Conservation (phyloP, 768 basidiomycete species). For the Nidularia pulvinata region DNA sequence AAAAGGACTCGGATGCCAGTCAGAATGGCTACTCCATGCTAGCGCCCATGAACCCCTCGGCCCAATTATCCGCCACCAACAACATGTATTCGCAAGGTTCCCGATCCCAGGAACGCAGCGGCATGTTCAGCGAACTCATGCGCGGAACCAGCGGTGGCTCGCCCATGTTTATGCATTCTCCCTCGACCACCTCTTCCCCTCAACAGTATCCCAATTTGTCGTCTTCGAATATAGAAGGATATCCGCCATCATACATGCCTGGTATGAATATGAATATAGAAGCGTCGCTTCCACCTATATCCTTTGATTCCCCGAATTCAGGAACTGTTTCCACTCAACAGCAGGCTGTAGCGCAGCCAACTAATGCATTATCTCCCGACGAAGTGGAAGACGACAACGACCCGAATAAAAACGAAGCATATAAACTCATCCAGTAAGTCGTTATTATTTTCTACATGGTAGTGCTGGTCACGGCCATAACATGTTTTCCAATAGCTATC, state of each 20-base stretch:
- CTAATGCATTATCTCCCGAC: constrained; percentile 30
- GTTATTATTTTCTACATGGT: no score
- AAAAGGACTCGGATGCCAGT: constrained; percentile 33
- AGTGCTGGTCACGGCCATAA: background rate
- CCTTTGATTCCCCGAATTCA: constrained; percentile 37
- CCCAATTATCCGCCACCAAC: constrained; percentile 20
- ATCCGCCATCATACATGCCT: constrained; percentile 52
- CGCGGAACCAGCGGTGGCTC: constrained; percentile 49
- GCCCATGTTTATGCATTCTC: constrained; percentile 59
- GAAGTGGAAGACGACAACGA: constrained; percentile 64
- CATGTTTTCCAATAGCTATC: constrained; percentile 54
- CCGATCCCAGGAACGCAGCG: constrained; percentile 41
- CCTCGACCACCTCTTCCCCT: constrained; percentile 32
- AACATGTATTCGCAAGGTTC: constrained; percentile 45
- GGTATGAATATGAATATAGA: constrained; percentile 61
- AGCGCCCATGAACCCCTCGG: constrained; percentile 45
- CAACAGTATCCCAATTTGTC: constrained; percentile 34
- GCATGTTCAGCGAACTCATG: constrained; percentile 63
- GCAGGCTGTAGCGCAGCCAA: constrained; percentile 27
- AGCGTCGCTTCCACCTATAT: constrained; percentile 44
- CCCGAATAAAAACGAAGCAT: constrained; percentile 76
- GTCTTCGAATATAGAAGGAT: constrained; percentile 34
- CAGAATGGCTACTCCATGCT: constrained; percentile 57
- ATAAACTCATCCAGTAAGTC: constrained; percentile 77
- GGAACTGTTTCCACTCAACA: constrained; percentile 21